Evolutionary conservation across 2,329 filamentous ascomycete genomes (phyloP), one percentile per base, ranked within the genome.

Genomic region (Aspergillus quadrilineatus): DNA sequence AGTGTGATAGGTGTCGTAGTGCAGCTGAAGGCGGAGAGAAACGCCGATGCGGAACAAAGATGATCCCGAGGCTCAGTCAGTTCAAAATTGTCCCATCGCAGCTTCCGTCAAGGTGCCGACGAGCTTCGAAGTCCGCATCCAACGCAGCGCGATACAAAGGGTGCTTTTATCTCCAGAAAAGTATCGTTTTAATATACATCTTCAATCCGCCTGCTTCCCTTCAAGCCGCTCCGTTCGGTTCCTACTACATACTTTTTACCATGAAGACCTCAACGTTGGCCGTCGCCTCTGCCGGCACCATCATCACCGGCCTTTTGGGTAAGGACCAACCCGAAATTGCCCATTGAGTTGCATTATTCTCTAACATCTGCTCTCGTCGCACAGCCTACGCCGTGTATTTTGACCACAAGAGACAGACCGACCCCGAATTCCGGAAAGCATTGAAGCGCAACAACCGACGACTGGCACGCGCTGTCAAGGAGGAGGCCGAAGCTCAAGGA

Each of bases 321-420:
- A 75, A 63, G 75, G 50, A 56, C 53, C 41, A 30, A 50, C 30
- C 43, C 29, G 49, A 32, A 15, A 26, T 22, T 47, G 44, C 55
- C 37, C 32, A 44, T 37, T 39, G 28, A 29, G 34, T 17, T 30
- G 14, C 22, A 34, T 39, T 28, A 43, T 52, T 34, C 41, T 50
- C 60, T 63, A 55, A 57, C 56, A 22, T 29, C 43, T 45, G 6
- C 30, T 26, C 53, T 29, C 17, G 34, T 12, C 41, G 6, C 53
- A 14, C 54, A 80, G 85, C 82, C 67, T 88, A 88, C 71, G 85
- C 85, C 65, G 74, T 83, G 63, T 88, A 87, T 77, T 88, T 88
- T 64, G 85, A 88, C 73, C 80, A 87, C 78, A 81, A 80, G 70
- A 80, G 85, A 70, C 83, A 85, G 65, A 84, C 80, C 63, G 84